Evolutionary conservation across 2,329 filamentous ascomycete genomes (phyloP).

Genomic region (Hypoxylon sp.): DNA sequence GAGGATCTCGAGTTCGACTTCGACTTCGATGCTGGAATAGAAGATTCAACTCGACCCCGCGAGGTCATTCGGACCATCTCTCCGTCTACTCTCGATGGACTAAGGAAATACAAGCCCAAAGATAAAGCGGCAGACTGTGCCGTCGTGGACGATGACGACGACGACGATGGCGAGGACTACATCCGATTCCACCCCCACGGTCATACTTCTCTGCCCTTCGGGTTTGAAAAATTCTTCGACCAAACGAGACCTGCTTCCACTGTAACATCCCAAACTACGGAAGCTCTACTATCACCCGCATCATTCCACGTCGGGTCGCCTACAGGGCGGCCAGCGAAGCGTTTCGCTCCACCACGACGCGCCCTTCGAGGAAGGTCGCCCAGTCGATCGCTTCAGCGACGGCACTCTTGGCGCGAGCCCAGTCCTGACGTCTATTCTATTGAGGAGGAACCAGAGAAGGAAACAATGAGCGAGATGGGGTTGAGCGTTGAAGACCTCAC

Average conservation of each 20-base stretch:
- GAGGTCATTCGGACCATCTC: slow-evolving; percentile 66
- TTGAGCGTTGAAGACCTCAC: slow-evolving; percentile 51
- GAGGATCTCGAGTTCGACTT: slow-evolving; percentile 61
- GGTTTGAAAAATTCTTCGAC: slow-evolving; percentile 58
- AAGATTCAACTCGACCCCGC: slow-evolving; percentile 59
- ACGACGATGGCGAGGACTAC: slow-evolving; percentile 59
- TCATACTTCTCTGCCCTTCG: slow-evolving; percentile 56
- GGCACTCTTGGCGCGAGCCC: slow-evolving; percentile 66
- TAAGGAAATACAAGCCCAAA: slow-evolving; percentile 58
- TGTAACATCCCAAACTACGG: slow-evolving; percentile 50
- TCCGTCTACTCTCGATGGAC: slow-evolving; percentile 66
- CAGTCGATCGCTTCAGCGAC: slow-evolving; percentile 55
- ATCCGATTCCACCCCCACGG: slow-evolving; percentile 58
- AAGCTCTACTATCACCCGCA: slow-evolving; percentile 51
- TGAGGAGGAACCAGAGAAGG: slow-evolving; percentile 69
- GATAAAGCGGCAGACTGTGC: slow-evolving; percentile 57
- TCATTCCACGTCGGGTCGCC: slow-evolving; percentile 52
- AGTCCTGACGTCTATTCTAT: slow-evolving; percentile 71
- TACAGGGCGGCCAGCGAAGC: slow-evolving; percentile 44
- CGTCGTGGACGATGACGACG: slow-evolving; percentile 57
- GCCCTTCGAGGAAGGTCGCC: slow-evolving; percentile 49
- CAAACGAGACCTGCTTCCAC: slow-evolving; percentile 50
- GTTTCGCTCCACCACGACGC: slow-evolving; percentile 51
- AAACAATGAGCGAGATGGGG: slow-evolving; percentile 59
- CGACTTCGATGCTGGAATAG: slow-evolving; percentile 68